Evolutionary conservation across 192 early-diverging fungal species (phyloP).

Genomic region (Linnemannia exigua): DNA sequence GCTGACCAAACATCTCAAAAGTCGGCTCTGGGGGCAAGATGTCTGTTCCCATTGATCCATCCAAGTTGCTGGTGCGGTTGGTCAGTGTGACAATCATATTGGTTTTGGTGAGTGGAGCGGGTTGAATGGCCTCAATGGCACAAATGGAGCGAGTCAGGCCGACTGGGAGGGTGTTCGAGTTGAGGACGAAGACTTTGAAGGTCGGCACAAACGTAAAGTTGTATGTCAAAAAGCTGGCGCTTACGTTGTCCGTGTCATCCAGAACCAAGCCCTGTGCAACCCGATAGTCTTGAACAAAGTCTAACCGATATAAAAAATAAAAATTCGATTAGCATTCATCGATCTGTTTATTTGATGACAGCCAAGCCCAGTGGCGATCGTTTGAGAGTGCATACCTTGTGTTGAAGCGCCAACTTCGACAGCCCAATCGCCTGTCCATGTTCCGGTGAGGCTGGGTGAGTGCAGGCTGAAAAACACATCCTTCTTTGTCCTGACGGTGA

Average conservation of each 20-base stretch:
- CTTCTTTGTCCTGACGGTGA: conserved; percentile 36
- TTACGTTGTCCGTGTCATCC: conserved; percentile 57
- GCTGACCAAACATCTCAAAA: conserved; percentile 29
- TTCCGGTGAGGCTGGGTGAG: conserved; percentile 14
- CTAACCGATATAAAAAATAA: conserved; percentile 25
- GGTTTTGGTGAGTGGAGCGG: conserved; percentile 44
- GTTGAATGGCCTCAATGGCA: conserved; percentile 57
- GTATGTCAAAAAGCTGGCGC: conserved; percentile 53
- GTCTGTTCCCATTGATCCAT: conserved; percentile 47
- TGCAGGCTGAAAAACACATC: conserved; percentile 52
- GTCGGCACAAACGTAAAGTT: conserved; percentile 39
- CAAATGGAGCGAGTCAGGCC: conserved; percentile 63
- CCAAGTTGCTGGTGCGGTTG: conserved; percentile 52
- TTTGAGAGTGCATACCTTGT: conserved; percentile 30
- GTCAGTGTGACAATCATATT: conserved; percentile 49
- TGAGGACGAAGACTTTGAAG: conserved; percentile 42
- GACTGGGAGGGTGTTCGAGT: conserved; percentile 24
- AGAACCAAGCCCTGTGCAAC: conserved; percentile 31
- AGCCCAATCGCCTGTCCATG: conserved; percentile 48
- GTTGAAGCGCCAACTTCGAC: conserved; percentile 52
- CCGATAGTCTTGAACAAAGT: conserved; percentile 36
- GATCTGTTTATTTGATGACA: not conserved
- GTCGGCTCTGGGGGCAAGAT: conserved; percentile 56
- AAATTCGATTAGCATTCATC: not conserved
- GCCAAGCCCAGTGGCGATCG: not conserved